Evolutionary conservation across 2,329 filamentous ascomycete genomes (phyloP).

Genomic region (Aaosphaeria arxii): DNA sequence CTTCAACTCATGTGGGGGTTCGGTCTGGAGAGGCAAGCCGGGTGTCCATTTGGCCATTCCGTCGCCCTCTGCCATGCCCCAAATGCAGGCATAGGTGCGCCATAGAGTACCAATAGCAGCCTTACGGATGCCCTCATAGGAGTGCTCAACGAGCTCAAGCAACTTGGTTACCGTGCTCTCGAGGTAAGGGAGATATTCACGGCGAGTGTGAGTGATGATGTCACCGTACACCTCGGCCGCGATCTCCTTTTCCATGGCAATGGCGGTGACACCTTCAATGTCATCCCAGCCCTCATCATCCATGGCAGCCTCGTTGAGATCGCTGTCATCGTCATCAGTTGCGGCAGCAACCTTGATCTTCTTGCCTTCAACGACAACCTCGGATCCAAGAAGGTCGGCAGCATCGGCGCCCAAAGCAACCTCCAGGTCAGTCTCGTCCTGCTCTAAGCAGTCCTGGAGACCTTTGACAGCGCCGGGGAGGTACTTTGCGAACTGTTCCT

Average conservation of each 20-base stretch:
- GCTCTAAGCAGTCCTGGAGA: slow-evolving; percentile 79
- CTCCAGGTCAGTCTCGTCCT: slow-evolving; percentile 81
- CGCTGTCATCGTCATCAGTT: slow-evolving; percentile 59
- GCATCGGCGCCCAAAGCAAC: slow-evolving; percentile 72
- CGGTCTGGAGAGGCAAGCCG: slow-evolving; percentile 77
- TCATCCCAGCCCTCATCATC: slow-evolving; percentile 79
- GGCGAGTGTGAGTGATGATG: slow-evolving; percentile 81
- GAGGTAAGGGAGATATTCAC: slow-evolving; percentile 77
- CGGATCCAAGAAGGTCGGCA: slow-evolving; percentile 69
- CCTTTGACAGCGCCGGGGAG: slow-evolving; percentile 74
- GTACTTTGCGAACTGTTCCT: slow-evolving; percentile 76
- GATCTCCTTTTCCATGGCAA: slow-evolving; percentile 96
- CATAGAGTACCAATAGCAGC: slow-evolving; percentile 87
- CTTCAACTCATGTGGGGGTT: slow-evolving; percentile 74
- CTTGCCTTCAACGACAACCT: slow-evolving; percentile 76
- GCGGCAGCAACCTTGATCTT: slow-evolving; percentile 76
- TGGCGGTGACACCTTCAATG: slow-evolving; percentile 77
- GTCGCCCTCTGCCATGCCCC: slow-evolving; percentile 78
- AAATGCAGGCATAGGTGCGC: slow-evolving; percentile 89
- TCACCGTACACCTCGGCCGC: slow-evolving; percentile 93
- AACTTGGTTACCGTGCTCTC: slow-evolving; percentile 83
- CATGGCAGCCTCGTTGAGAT: slow-evolving; percentile 50
- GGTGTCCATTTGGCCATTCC: slow-evolving; percentile 80
- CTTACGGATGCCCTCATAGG: slow-evolving; percentile 91
- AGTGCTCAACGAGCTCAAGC: slow-evolving; percentile 78